A percentile compares a stretch with the other conserved stretches of the same genome.
phyloP scores from a whole-genome alignment of 2,329 filamentous ascomycete genomes.

The Exophiala xenobiotica region DNA sequence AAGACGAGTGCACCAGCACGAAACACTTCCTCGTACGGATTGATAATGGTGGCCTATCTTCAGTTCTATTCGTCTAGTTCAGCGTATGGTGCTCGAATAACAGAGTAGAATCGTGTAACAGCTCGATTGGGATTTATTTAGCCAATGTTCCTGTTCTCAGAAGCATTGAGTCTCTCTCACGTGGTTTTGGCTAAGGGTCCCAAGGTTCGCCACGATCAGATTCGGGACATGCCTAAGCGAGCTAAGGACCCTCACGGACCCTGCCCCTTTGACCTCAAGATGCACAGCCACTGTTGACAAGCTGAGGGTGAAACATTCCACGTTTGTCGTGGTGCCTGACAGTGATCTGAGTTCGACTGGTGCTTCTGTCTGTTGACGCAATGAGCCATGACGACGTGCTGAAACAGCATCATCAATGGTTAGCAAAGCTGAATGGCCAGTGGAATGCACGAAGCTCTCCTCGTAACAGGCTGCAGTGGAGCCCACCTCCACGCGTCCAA shows the following conservation, averaged over 20 bases:
- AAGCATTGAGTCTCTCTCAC: too few species aligned
- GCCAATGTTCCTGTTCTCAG: too few species aligned
- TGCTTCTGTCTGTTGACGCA: background rate
- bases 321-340: conserved; percentile 1
- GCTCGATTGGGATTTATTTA: too few species aligned
- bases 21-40: background rate
- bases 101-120: too few species aligned
- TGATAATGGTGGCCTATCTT: too few species aligned
- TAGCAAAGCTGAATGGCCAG: conserved; percentile 5
- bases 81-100: too few species aligned
- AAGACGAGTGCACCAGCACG: background rate
- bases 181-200: too few species aligned
- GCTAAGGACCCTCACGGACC: background rate
- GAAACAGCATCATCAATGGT: too few species aligned
- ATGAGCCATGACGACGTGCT: background rate
- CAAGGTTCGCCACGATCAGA: too few species aligned
- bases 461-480: too few species aligned
- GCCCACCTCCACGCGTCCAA: conserved; percentile 2
- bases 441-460: conserved; percentile 5
- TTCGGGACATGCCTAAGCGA: too few species aligned
- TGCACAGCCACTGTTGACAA: background rate
- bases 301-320: conserved; percentile 1
- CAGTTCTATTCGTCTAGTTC: too few species aligned
- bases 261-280: background rate
- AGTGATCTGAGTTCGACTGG: background rate